Conservation (phyloP, 2,329 filamentous ascomycete species). For the Sporothrix curviconia region DNA sequence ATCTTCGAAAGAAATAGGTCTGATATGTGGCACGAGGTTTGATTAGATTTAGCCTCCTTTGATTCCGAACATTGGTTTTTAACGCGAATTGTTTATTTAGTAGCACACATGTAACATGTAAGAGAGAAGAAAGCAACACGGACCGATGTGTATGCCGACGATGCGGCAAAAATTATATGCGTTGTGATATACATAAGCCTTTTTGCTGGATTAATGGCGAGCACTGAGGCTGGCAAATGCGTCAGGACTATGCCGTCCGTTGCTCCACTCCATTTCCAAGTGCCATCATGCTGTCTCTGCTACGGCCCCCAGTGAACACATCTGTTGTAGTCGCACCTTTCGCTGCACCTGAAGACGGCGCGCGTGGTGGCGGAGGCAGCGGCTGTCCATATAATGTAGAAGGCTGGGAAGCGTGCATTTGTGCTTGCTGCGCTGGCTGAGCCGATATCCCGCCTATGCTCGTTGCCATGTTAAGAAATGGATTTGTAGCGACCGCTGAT, state of each 20-base stretch:
- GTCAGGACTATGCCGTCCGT: slow-evolving; percentile 70
- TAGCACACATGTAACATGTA: no score
- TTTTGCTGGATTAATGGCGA: slow-evolving; percentile 41
- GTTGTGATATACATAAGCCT: no score
- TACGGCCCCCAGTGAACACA: slow-evolving; percentile 40
- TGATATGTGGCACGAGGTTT: no score
- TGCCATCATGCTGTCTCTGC: slow-evolving; percentile 66
- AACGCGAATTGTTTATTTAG: no score
- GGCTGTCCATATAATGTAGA: background rate
- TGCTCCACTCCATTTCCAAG: slow-evolving; percentile 58
- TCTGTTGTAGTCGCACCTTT: slow-evolving; percentile 16
- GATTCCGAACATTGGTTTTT: no score
- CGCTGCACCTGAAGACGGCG: slow-evolving; percentile 21
- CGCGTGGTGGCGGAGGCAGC: slow-evolving; percentile 13
- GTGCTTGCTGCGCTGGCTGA: background rate
- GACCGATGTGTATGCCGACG: no score
- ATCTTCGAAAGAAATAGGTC: no score
- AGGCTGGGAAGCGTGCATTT: background rate
- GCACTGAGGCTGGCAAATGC: slow-evolving; percentile 72
- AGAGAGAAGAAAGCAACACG: background rate
- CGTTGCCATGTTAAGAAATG: slow-evolving; percentile 40
- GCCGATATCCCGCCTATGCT: background rate
- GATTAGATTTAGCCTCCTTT: no score
- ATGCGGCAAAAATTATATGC: no score
- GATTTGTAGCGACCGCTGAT: slow-evolving; percentile 43